Conservation (phyloP, 257 asterid genomes). For the Asclepias syriaca region DNA sequence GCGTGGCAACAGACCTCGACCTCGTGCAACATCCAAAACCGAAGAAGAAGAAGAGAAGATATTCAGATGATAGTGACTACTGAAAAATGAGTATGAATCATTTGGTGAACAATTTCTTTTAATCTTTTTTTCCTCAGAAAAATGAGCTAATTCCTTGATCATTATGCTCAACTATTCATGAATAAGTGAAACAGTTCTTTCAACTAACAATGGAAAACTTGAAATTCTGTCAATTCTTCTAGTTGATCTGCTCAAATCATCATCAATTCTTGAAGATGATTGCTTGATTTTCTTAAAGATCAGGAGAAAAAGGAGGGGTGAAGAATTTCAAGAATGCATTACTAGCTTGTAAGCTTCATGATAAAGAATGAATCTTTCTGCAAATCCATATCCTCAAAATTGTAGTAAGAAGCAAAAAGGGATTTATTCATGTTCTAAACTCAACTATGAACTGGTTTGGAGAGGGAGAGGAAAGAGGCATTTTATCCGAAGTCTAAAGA, state of each 20-base stretch:
- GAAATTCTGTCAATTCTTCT: background rate
- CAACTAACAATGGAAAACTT: background rate
- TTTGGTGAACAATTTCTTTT: background rate
- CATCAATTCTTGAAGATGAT: slow-evolving; percentile 1
- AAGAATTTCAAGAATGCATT: background rate
- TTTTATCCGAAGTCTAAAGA: background rate
- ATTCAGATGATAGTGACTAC: slow-evolving; percentile 51
- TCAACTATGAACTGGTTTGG: background rate
- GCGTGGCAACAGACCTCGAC: slow-evolving; percentile 46
- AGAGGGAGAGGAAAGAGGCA: background rate
- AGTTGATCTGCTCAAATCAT: accelerated
- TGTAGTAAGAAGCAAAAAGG: background rate
- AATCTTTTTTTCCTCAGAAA: too few relatives aligned
- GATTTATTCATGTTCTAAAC: background rate
- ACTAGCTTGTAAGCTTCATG: background rate
- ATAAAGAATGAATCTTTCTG: background rate
- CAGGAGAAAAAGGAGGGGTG: background rate
- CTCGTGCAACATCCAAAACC: slow-evolving; percentile 19
- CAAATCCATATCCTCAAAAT: background rate
- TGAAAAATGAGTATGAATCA: slow-evolving; percentile 5
- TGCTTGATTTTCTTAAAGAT: background rate
- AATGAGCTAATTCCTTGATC: background rate
- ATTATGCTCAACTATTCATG: background rate
- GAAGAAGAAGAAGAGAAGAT: slow-evolving; percentile 31
- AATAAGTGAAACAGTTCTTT: background rate